Percentiles rank a stretch among this genome's conserved stretches.
Evolutionary conservation across 2,329 filamentous ascomycete species (phyloP).

Genomic region (Scedosporium dehoogii): DNA sequence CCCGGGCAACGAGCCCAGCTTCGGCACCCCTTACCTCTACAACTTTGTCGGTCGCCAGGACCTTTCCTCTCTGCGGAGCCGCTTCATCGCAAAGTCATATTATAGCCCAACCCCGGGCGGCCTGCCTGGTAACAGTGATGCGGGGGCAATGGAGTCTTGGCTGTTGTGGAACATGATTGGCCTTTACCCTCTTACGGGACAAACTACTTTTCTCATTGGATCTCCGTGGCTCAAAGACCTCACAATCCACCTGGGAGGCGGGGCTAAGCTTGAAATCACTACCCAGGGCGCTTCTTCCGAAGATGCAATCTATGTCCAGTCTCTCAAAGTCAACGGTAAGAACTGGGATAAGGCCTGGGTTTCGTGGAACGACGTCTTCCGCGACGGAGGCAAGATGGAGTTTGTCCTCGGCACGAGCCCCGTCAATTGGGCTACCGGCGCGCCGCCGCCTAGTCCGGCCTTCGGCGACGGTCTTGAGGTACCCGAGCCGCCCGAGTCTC

Average conservation of each 20-base stretch:
- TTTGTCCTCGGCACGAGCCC: constrained; percentile 49
- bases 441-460: constrained; percentile 48
- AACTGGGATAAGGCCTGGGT: constrained; percentile 56
- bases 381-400: constrained; percentile 50
- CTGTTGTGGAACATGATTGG: constrained; percentile 60
- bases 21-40: constrained; percentile 59
- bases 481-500: background rate
- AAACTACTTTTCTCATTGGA: constrained; percentile 56
- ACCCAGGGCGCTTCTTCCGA: constrained; percentile 29
- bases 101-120: constrained; percentile 46
- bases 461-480: background rate
- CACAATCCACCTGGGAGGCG: constrained; percentile 45
- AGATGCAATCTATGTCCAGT: constrained; percentile 52
- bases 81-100: constrained; percentile 47
- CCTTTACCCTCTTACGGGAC: constrained; percentile 57
- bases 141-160: constrained; percentile 65
- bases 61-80: constrained; percentile 47
- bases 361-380: constrained; percentile 56
- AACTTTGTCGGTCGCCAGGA: constrained; percentile 56
- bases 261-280: constrained; percentile 44
- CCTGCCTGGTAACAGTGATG: constrained; percentile 61
- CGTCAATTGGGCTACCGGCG: constrained; percentile 47
- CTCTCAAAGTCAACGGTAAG: constrained; percentile 53
- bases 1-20: constrained; percentile 57
- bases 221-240: constrained; percentile 54